Conservation (phyloP, 2,329 filamentous ascomycete genomes). For the Sarocladium oryzae region DNA sequence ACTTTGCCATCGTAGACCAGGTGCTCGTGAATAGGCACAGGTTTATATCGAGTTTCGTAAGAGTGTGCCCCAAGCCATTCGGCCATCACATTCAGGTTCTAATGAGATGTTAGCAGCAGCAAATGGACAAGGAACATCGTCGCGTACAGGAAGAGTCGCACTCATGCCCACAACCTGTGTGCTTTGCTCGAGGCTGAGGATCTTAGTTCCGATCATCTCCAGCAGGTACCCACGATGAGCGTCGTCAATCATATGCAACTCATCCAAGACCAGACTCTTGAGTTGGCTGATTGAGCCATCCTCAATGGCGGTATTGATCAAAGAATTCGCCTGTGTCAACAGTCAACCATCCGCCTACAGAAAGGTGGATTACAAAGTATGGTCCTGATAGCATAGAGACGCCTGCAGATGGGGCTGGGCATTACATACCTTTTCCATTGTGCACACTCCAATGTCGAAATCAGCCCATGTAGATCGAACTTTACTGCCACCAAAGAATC, state of each 20-base stretch:
- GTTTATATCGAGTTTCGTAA: constrained; percentile 66
- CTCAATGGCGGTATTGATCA: constrained; percentile 68
- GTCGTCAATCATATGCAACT: constrained; percentile 78
- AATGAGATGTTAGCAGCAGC: too few species aligned
- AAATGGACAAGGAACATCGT: too few species aligned
- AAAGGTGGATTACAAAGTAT: too few species aligned
- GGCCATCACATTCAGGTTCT: constrained; percentile 66
- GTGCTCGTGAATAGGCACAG: constrained; percentile 70
- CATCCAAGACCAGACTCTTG: constrained; percentile 64
- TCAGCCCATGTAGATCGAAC: constrained; percentile 62
- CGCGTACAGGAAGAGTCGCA: constrained; percentile 65
- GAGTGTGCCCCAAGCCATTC: constrained; percentile 65
- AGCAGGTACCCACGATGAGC: constrained; percentile 68
- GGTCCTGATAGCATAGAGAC: too few species aligned
- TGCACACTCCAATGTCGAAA: constrained; percentile 73
- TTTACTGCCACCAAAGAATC: constrained; percentile 70
- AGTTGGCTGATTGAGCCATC: constrained; percentile 60
- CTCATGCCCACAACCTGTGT: constrained; percentile 76
- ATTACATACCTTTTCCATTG: constrained; percentile 59
- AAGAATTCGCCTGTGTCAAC: constrained; percentile 57
- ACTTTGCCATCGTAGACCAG: constrained; percentile 65
- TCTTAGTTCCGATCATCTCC: constrained; percentile 67
- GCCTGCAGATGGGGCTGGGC: background rate
- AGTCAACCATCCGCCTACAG: background rate
- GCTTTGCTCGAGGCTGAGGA: constrained; percentile 59